These are phyloP conservation scores for Suillus occidentalis DNA, from an alignment of 768 basidiomycete genomes.

Conservation along the genomic window DNA sequence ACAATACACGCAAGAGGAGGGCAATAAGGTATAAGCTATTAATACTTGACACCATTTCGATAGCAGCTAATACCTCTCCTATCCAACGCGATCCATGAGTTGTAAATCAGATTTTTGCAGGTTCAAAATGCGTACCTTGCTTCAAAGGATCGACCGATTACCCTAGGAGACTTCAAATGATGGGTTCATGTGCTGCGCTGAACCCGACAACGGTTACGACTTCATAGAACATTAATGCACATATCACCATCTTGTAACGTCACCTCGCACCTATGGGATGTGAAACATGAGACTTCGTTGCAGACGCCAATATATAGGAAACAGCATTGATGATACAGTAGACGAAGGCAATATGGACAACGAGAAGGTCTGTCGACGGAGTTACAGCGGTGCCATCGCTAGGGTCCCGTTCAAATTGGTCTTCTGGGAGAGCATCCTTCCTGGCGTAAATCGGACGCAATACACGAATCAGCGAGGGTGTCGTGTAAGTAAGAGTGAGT, in stretches of 20 bases:
- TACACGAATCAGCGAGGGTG: slow-evolving; percentile 24
- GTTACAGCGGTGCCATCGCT: background rate
- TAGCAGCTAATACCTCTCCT: slow-evolving; percentile 31
- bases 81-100: background rate
- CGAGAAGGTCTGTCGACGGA: slow-evolving; percentile 27
- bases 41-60: slow-evolving; percentile 26
- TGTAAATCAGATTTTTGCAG: too few species aligned
- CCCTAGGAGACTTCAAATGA: slow-evolving; percentile 25
- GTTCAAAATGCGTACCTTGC: slow-evolving; percentile 22
- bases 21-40: too few species aligned
- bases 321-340: slow-evolving; percentile 20
- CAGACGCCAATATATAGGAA: slow-evolving; percentile 15
- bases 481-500: slow-evolving; percentile 18
- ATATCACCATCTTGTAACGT: too few species aligned
- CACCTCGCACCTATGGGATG: slow-evolving; percentile 18
- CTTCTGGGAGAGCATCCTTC: background rate
- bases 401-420: background rate
- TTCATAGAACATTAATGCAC: slow-evolving; percentile 8
- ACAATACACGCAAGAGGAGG: too few species aligned
- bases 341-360: slow-evolving; percentile 27
- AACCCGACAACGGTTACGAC: slow-evolving; percentile 21
- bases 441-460: slow-evolving; percentile 27
- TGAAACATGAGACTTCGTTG: slow-evolving; percentile 8
- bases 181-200: slow-evolving; percentile 16
- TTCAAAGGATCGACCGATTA: slow-evolving; percentile 27